Base-by-base conservation (phyloP, 176 grass and related monocot species). In the Poa pratensis region DNA sequence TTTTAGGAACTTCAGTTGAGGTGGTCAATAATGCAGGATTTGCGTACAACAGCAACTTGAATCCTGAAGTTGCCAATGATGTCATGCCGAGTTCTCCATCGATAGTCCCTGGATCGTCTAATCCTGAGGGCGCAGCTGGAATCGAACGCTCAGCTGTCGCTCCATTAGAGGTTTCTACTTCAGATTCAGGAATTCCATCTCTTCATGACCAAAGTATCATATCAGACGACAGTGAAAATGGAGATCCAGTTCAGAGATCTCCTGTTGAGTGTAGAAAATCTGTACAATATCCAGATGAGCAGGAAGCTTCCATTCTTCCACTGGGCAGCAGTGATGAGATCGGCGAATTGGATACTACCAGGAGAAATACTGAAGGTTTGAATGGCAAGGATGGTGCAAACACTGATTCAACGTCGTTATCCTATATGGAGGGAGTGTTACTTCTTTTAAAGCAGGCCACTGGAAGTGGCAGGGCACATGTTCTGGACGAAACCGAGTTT, bases 361-460 rank as follows among this genome's bases (percentile, higher is more conserved):
- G 42, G 5, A 86, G 48, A 86, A 71, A 43, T n/a, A 69, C 45
- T 7, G 23, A 84, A 75, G 67, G 84, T 80, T 60, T 61, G 83
- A 76, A 79, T 75, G 39, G 26, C 17, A 72, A 48, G 9, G 82
- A 79, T 79, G 53, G 55, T 68, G 53, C 75, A 77, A 35, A 50
- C 50, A 48, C 50, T 63, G 78, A 54, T 50, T 66, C 57, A 73
- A 27, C 40, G 22, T 70, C 76, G 18, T 78, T 52, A 19, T 69
- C 59, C 68, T 92, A 70, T 76, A 80, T 97, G 85, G 89, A 95
- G 24, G 89, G 80, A 85, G 54, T 98, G 54, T 78, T 84, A 52
- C 64, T 86, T 83, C 95, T 95, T 88, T 75, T 98, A 32, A 65
- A 80, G 37, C 89, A 93, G 82, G 95, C 95, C 58, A 83, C 90